Evolutionary conservation across 1,139 yeast species (phyloP), one percentile per base, ranked within the genome.

Genomic region (Suhomyces bribrorum): DNA sequence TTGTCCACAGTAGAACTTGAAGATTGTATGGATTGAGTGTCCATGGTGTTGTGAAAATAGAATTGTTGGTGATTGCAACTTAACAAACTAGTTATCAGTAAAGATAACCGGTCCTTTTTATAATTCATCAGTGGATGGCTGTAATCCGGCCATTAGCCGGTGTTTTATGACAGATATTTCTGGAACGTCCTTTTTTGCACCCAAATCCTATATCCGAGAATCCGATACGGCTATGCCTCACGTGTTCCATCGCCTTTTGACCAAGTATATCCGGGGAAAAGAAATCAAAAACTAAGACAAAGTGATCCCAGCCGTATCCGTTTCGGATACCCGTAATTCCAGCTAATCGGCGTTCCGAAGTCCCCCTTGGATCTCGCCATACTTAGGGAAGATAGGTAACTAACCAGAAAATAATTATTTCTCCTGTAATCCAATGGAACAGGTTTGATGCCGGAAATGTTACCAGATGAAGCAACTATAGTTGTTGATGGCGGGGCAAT

Each of bases 131-230:
- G n/a, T n/a, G n/a, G n/a, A n/a, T n/a, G n/a, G n/a, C n/a, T n/a
- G n/a, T n/a, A n/a, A n/a, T n/a, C n/a, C n/a, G n/a, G n/a, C n/a
- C n/a, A n/a, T n/a, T n/a, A 20, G 23, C 7, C 22, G 22, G 22
- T 18, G 22, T n/a, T n/a, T n/a, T n/a, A n/a, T 8, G 23, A n/a
- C 23, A 8, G 23, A 20, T n/a, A 20, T 20, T 8, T 20, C 23
- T 20, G 3, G 11, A 5, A 12, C 14, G 6, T 4, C 20, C 13
- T 11, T 4, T 22, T 30, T 30, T 30, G 32, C 32, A 30, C 26
- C 32, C 32, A 29, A 12, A 7, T n/a, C 5, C n/a, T 3, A 3
- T n/a, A 30, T 30, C 32, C 32, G 32, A 30, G 32, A 30, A 15
- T 30, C 32, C 32, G 32, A 14, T 16, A 13, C 31, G 11, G 23